Conservation (phyloP, 1,139 yeast species). For the Yamadazyma sp. region DNA sequence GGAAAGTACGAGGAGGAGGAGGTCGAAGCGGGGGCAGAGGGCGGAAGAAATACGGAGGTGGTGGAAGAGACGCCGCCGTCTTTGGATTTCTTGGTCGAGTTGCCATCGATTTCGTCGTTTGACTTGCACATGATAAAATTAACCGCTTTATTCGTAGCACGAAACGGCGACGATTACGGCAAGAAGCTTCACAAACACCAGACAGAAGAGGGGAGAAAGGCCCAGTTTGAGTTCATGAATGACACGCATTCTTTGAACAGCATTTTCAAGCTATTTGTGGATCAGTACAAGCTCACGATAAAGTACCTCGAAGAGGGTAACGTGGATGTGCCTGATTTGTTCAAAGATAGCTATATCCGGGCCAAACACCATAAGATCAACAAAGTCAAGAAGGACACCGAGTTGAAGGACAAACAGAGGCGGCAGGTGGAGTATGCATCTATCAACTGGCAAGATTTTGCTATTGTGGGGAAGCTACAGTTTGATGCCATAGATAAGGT, state of each 20-base stretch:
- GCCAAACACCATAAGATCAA: constrained; percentile 54
- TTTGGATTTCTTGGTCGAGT: constrained; percentile 46
- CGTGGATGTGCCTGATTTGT: constrained; percentile 25
- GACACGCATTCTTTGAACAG: constrained; percentile 60
- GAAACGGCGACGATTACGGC: constrained; percentile 51
- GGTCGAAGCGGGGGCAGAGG: background rate
- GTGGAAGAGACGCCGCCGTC: constrained; percentile 12
- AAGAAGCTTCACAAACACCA: constrained; percentile 37
- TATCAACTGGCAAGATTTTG: constrained; percentile 87
- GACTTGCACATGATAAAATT: constrained; percentile 71
- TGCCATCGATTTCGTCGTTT: constrained; percentile 58
- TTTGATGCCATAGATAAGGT: constrained; percentile 68
- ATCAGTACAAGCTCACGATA: constrained; percentile 54
- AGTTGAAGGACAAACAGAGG: constrained; percentile 35
- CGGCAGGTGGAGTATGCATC: constrained; percentile 61
- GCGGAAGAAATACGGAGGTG: too few relatives aligned
- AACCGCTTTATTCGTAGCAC: constrained; percentile 68
- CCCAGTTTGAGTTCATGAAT: constrained; percentile 70
- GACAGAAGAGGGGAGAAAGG: constrained; percentile 35
- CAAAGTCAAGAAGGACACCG: constrained; percentile 21
- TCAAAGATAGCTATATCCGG: constrained; percentile 52
- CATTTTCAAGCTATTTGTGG: constrained; percentile 50
- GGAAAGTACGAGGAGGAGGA: constrained; percentile 7
- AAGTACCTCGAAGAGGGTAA: constrained; percentile 13
- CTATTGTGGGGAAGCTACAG: constrained; percentile 65